Evolutionary conservation across 192 early-diverging fungal genomes (phyloP), one percentile per base, ranked within the genome.

Genomic region (Dissophora globulifera): DNA sequence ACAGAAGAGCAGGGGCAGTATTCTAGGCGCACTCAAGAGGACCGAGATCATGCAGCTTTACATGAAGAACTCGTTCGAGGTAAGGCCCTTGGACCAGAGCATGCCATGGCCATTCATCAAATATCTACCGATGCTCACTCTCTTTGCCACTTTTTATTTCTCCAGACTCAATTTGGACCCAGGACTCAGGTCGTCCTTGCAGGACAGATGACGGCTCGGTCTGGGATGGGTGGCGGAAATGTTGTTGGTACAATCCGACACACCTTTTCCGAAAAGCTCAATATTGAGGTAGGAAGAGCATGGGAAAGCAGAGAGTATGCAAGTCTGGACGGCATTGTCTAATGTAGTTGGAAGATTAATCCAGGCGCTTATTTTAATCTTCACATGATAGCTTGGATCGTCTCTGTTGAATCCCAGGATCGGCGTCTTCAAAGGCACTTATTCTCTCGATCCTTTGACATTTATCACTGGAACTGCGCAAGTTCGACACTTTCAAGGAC

Each of bases 201-300:
- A 35, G 91, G 89, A 23, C 82, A 86, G 17, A 90, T 90, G 84
- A 75, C 88, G 12, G 63, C 91, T 25, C 70, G 88, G 47, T 88
- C 88, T 41, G 88, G 89, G 25, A 76, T 91, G 64, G 92, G 93
- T 40, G 86, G 86, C 2, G 94, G 93, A 41, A 95, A 88, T 52
- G 81, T 96, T 26, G 65, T 90, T 15, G 94, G 87, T 20, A 93
- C 92, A 13, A 58, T 96, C 30, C 87, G 90, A 2, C 93, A 95
- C 78, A 76, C 93, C 40, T 82, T 92, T 19, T 87, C 89, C 10
- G 89, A 92, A 7, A 86, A 84, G 46, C 54, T 92, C 15, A 91
- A 87, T 78, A 83, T 84, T 13, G 93, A 95, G 78, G 88, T 91
- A 81, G 64, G 25, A 0, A 19, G 20, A 38, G 31, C 0, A 19